Evolutionary conservation across 192 early-diverging fungal species (phyloP), one percentile per base, ranked within the genome.

Genomic region (Coemansia sp.): DNA sequence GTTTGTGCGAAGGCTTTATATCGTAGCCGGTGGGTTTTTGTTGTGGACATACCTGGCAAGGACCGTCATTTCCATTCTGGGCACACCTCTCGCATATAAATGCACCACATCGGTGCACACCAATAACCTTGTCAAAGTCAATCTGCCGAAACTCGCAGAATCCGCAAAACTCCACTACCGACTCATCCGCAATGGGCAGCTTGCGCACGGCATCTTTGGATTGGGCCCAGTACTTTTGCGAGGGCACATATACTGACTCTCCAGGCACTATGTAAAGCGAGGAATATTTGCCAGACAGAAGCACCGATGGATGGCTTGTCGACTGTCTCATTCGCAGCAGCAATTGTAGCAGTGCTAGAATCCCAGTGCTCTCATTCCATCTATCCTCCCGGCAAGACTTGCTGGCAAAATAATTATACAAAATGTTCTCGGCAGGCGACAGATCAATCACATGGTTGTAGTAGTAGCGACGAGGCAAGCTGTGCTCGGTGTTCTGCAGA

Each of bases 401-500:
- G 23, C 2, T 48, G 68, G 70, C 69, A 73, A 28, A 53, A 31
- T 30, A 80, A 47, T 46, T 69, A 49, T 43, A 83, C 18, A 19
- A 83, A 37, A 37, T 55, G 42, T 42, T 70, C 70, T 43, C 79
- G 43, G 49, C 79, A 43, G 54, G 70, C 55, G 61, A 39, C 36
- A 66, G 18, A 33, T 67, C 46, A 38, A 81, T 67, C 36, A 58
- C 63, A 21, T 66, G 53, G 23, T 59, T 63, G 7, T 60, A 61
- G 35, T 65, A 59, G 16, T 57, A 62, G 6, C 61, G 55, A 9
- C 33, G 52, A 1, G 90, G 88, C 14, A 94, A 72, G 2, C 79
- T 56, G 20, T 87, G 79, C 26, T 15, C 5, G 31, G 75, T 82
- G 15, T 83, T 87, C 46, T 89, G 84, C 2, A 90, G 55, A 40